Evolutionary conservation across 78 protist species (phyloP).

Genomic region (Reticulomyxa filosa): DNA sequence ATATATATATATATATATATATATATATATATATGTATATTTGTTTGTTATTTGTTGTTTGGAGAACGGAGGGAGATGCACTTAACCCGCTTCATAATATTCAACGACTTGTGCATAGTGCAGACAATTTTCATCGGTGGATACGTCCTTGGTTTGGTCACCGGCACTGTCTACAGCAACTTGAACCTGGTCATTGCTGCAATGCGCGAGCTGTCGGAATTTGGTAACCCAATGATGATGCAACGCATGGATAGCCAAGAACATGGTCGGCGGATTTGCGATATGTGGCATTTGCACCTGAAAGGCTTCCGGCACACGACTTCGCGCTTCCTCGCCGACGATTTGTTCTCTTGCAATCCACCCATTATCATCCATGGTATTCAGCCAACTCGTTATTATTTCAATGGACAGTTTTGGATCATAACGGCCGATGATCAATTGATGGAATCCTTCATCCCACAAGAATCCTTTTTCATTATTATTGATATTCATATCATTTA

Average conservation of each 20-base stretch:
- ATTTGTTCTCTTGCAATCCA: background rate
- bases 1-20: background rate
- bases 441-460: background rate
- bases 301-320: background rate
- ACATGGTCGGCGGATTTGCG: background rate
- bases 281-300: background rate
- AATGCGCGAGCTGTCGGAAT: background rate
- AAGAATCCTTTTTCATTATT: no score
- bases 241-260: background rate
- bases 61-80: no score
- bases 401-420: no score
- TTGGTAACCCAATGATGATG: background rate
- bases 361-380: no score
- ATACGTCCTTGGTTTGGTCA: background rate
- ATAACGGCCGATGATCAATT: no score
- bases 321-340: background rate
- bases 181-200: background rate
- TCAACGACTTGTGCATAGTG: no score
- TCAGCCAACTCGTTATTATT: no score
- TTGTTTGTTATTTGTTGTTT: background rate
- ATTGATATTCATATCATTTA: no score
- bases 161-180: no score
- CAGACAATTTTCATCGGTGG: no score
- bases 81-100: no score
- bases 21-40: background rate